phyloP scores from a whole-genome alignment of 2,329 filamentous ascomycete genomes.

The Trichoderma brevicompactum region DNA sequence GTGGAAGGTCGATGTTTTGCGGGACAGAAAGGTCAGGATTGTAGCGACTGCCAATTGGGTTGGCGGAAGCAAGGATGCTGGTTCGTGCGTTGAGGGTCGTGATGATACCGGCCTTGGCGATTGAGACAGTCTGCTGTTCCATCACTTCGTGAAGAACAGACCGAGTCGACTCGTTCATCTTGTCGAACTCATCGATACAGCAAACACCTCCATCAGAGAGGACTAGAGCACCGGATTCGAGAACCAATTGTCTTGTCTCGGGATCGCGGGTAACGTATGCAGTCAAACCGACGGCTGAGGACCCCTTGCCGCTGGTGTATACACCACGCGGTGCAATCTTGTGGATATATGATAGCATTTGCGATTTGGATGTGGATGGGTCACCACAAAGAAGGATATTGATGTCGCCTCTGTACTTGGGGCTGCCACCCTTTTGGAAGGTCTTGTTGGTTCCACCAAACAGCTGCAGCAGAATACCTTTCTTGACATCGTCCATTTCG shows the following conservation, averaged over 20 bases:
- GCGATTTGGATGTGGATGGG: conserved; percentile 94
- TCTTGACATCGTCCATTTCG: conserved; percentile 98
- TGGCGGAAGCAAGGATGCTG: conserved; percentile 93
- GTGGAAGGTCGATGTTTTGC: conserved; percentile 96
- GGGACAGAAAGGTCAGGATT: conserved; percentile 94
- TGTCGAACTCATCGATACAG: conserved; percentile 86
- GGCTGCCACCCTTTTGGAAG: conserved; percentile 94
- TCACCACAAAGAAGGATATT: conserved; percentile 97
- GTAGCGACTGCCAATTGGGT: conserved; percentile 97
- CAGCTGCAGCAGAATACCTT: conserved; percentile 93
- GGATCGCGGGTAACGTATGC: conserved; percentile 81
- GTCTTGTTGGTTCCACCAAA: conserved; percentile 98
- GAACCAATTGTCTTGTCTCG: conserved; percentile 77
- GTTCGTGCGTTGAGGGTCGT: conserved; percentile 96
- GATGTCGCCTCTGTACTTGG: conserved; percentile 95
- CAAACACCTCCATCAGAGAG: conserved; percentile 81
- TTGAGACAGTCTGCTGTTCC: conserved; percentile 85
- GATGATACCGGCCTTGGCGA: conserved; percentile 91
- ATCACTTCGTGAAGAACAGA: conserved; percentile 87
- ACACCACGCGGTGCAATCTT: conserved; percentile 91
- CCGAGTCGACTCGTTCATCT: conserved; percentile 79
- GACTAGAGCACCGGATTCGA: conserved; percentile 79
- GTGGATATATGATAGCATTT: conserved; percentile 92
- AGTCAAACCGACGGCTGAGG: conserved; percentile 79
- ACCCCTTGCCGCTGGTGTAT: conserved; percentile 81